phyloP scores from a whole-genome alignment of 768 basidiomycete species.

The Rhizopogon vesiculosus region DNA sequence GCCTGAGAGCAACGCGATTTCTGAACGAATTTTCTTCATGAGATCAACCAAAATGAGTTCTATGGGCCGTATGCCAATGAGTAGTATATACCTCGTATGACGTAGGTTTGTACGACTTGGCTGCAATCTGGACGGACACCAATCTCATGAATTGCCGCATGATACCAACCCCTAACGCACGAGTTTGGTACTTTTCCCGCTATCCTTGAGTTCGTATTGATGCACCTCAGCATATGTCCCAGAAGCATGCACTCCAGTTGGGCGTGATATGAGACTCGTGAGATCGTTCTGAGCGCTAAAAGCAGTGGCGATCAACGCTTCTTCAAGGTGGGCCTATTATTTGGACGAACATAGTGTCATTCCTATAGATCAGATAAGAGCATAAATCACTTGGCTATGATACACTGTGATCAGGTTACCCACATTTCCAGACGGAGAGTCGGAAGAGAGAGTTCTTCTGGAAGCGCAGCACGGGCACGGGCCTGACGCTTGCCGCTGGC shows the following conservation, averaged over 20 bases:
- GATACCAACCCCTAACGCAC: not conserved
- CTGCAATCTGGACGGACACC: not conserved
- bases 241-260: not conserved
- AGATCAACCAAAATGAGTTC: not conserved
- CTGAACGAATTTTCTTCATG: not conserved
- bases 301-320: not conserved
- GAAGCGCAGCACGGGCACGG: no score
- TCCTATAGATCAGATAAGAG: not conserved
- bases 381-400: not conserved
- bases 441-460: not conserved
- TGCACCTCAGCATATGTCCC: not conserved
- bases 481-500: no score
- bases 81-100: no score
- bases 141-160: not conserved
- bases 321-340: no score
- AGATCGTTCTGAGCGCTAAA: not conserved
- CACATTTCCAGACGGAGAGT: not conserved
- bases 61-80: not conserved
- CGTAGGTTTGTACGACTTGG: not conserved
- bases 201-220: not conserved
- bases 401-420: not conserved
- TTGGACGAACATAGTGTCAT: not conserved
- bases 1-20: not conserved
- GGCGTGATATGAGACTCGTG: not conserved
- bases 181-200: not conserved